These are phyloP conservation scores for Nothophytophthora sp. DNA, from an alignment of 352 stramenopile genomes.

Conservation along the genomic window DNA sequence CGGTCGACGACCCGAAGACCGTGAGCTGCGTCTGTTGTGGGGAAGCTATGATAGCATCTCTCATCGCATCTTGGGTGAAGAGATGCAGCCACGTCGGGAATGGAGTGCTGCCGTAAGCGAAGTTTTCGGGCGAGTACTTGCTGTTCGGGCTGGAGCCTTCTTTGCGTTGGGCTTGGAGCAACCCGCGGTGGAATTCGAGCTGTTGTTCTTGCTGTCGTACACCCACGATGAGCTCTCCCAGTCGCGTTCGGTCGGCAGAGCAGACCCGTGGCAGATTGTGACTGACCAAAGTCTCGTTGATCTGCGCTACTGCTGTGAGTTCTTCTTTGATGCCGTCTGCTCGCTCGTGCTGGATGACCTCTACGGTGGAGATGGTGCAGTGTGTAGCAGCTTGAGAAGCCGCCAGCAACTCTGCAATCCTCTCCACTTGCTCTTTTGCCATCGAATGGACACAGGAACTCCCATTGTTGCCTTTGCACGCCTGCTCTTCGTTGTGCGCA, in stretches of 20 bases:
- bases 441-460: not conserved
- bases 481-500: not conserved
- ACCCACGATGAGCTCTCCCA: slow-evolving; percentile 16
- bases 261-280: slow-evolving; percentile 2
- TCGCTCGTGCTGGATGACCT: slow-evolving; percentile 12
- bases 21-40: slow-evolving; percentile 12
- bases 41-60: slow-evolving; percentile 3
- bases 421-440: slow-evolving; percentile 8
- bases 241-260: not conserved
- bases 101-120: slow-evolving; percentile 58
- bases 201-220: slow-evolving; percentile 34
- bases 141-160: slow-evolving; percentile 3
- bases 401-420: slow-evolving; percentile 8
- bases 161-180: slow-evolving; percentile 27
- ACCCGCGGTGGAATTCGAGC: slow-evolving; percentile 29
- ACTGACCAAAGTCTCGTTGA: slow-evolving; percentile 9
- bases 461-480: not conserved
- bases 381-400: slow-evolving; percentile 5
- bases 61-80: slow-evolving; percentile 16
- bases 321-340: slow-evolving; percentile 4
- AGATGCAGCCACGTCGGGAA: slow-evolving; percentile 48
- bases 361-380: slow-evolving; percentile 13
- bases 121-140: slow-evolving; percentile 47
- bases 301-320: slow-evolving; percentile 13
- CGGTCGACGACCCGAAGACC: slow-evolving; percentile 59